Conservation (phyloP, 768 basidiomycete genomes). For the Phlebiopsis flavidoalba region DNA sequence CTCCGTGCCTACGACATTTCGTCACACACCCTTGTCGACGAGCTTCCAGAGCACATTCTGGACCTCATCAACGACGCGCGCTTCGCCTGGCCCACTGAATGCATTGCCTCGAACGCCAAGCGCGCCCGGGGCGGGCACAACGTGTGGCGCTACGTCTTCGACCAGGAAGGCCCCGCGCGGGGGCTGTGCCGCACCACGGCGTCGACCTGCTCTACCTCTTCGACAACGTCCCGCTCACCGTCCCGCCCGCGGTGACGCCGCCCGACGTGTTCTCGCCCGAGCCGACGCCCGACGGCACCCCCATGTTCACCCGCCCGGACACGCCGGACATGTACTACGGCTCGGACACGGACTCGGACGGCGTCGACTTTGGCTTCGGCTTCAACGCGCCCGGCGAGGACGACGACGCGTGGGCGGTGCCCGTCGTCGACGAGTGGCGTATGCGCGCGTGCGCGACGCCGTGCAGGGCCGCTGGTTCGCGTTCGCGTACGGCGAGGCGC, state of each 20-base stretch:
- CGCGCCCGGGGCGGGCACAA: conserved; percentile 47
- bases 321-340: conserved; percentile 27
- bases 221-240: conserved; percentile 62
- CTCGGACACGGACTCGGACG: conserved; percentile 27
- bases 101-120: conserved; percentile 47
- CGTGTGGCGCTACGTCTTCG: conserved; percentile 81
- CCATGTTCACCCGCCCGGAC: conserved; percentile 7
- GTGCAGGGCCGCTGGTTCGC: conserved; percentile 73
- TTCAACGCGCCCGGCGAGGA: conserved; percentile 29
- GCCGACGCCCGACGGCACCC: background rate
- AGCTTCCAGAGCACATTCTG: conserved; percentile 62
- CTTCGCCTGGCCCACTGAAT: conserved; percentile 74
- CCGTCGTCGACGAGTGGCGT: conserved; percentile 64
- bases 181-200: conserved; percentile 64
- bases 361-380: conserved; percentile 20
- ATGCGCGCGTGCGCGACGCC: conserved; percentile 59
- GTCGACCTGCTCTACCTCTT: conserved; percentile 76
- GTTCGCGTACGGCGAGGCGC: conserved; percentile 69
- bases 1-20: conserved; percentile 71
- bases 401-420: conserved; percentile 43
- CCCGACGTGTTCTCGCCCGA: conserved; percentile 21
- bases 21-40: conserved; percentile 54
- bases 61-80: conserved; percentile 73
- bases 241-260: conserved; percentile 17
- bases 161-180: conserved; percentile 68